Evolutionary conservation across 169 alveolate species (phyloP).

Genomic region (Perkinsus olseni): DNA sequence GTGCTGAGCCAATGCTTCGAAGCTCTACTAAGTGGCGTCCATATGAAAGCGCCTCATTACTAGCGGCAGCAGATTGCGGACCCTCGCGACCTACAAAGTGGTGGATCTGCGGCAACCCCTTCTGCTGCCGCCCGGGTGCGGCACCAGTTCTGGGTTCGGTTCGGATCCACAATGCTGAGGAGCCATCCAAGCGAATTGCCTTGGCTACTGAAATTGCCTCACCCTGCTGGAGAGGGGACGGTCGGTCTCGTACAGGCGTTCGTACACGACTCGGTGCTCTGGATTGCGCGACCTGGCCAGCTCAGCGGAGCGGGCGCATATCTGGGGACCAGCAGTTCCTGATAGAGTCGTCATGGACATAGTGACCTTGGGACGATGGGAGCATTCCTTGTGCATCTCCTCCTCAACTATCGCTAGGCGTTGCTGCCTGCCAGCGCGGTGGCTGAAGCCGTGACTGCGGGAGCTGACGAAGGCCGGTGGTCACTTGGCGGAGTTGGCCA

Average conservation of each 20-base stretch:
- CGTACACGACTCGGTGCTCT: background rate
- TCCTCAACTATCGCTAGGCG: background rate
- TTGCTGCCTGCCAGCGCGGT: background rate
- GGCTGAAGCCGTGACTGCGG: too few relatives aligned
- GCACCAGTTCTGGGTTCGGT: background rate
- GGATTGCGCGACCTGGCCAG: background rate
- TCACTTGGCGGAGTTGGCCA: too few relatives aligned
- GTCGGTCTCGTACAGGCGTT: background rate
- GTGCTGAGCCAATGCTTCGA: too few relatives aligned
- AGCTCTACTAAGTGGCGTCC: too few relatives aligned
- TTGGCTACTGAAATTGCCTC: background rate
- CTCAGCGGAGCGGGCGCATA: background rate
- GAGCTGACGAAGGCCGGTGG: too few relatives aligned
- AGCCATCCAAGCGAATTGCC: background rate
- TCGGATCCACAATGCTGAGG: too few relatives aligned
- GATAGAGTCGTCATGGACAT: background rate
- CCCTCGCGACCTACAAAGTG: background rate
- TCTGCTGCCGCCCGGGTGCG: background rate
- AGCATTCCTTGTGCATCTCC: background rate
- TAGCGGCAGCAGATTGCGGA: too few relatives aligned
- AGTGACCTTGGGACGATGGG: background rate
- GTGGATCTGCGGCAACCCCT: background rate
- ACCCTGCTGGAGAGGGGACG: too few relatives aligned
- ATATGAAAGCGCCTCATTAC: too few relatives aligned
- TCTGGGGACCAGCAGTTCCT: background rate